Base-by-base conservation (phyloP, 1,284 basidiomycete genomes). In the Mycena citricolor region DNA sequence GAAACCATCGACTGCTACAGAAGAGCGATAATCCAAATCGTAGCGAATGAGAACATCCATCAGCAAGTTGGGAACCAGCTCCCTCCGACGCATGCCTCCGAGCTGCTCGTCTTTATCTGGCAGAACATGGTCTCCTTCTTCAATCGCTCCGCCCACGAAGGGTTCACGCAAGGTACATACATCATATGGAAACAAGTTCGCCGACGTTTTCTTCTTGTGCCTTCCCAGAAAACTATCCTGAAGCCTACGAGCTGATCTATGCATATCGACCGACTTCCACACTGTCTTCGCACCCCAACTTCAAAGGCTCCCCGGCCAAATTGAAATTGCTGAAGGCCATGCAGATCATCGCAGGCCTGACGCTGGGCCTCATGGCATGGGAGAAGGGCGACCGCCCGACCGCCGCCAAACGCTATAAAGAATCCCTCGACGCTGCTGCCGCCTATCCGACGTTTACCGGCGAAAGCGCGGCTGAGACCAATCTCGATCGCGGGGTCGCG, bases 391-490 rank as follows among this genome's bases (percentile, higher is more conserved):
- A 66, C 39, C 60, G 63, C 7, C 45, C 61, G 4, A 64, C 62
- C 3, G 57, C 63, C 35, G 57, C 63, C 14, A 66, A 64, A 47
- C 54, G 63, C 4, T 65, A 66, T 42, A 53, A 57, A n/a, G 62
- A 63, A 39, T 61, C 56, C 5, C 38, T 66, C 7, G 62, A 63
- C 32, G 45, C 64, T 12, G 63, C 59, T 14, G 54, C 49, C 8
- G 59, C 58, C 3, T 49, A 62, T 28, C 32, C 52, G 7, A 39
- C 55, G 4, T 63, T 61, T 35, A 47, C 49, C 21, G 11, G 28
- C 6, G 23, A 47, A 8, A 26, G 48, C 8, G 52, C 49, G 4
- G 47, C 42, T 1, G 42, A 44, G 17, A 51, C 47, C 20, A 55
- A 57, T 4, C 47, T 60, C 34, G 61, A 64, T 41, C 26, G 39